These are phyloP conservation scores for Imleria badia DNA, from an alignment of 768 basidiomycete genomes.

Conservation along the genomic window DNA sequence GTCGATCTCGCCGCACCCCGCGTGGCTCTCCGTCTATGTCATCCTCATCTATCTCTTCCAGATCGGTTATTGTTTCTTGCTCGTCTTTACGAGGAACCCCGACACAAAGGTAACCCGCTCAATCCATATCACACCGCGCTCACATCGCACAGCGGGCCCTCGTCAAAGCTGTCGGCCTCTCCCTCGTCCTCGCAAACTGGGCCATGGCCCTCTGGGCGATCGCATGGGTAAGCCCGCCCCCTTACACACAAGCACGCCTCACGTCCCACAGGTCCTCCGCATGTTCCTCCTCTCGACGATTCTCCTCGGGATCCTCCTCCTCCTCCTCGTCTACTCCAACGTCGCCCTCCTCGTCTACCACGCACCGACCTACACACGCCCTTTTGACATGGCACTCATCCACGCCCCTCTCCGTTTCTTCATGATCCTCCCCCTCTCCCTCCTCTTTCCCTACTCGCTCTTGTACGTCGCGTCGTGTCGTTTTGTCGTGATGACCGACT, in stretches of 20 bases:
- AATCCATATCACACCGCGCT: background rate
- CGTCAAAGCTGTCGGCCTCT: constrained; percentile 76
- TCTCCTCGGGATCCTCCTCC: constrained; percentile 64
- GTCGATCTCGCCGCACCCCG: constrained; percentile 65
- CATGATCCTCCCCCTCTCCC: constrained; percentile 51
- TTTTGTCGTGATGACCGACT: no score
- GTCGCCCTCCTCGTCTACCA: constrained; percentile 75
- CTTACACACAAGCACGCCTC: background rate
- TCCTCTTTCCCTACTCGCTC: constrained; percentile 54
- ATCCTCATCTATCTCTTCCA: constrained; percentile 60
- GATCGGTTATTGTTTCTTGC: constrained; percentile 80
- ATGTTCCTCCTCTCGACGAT: constrained; percentile 78
- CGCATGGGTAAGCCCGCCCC: constrained; percentile 50
- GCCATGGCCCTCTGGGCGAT: constrained; percentile 79
- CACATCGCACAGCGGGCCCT: constrained; percentile 51
- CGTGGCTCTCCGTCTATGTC: constrained; percentile 60
- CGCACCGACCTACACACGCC: constrained; percentile 53
- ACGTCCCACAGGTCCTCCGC: constrained; percentile 55
- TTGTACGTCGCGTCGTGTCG: constrained; percentile 39
- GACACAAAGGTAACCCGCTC: constrained; percentile 67
- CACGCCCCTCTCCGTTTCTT: constrained; percentile 81
- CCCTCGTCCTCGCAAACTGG: constrained; percentile 78
- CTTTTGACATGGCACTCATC: constrained; percentile 78
- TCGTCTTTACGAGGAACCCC: constrained; percentile 66
- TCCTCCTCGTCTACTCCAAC: constrained; percentile 78